Percentiles rank a stretch among this genome's conserved stretches.
Evolutionary conservation across 768 basidiomycete genomes (phyloP).

Genomic region (Dacryopinax spathularia): DNA sequence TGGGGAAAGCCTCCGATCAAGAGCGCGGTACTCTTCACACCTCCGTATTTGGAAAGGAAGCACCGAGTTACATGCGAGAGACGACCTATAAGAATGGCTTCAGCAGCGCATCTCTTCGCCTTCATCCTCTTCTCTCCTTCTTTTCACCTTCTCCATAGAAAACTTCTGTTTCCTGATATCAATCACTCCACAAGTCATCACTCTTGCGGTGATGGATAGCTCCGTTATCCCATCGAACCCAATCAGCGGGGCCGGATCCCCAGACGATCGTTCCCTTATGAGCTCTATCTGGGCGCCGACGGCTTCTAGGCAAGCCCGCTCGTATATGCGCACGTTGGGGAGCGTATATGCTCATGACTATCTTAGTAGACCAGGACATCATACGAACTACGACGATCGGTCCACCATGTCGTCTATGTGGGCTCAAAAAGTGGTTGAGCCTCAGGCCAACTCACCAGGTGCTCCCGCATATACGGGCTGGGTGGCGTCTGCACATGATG

Average conservation of each 20-base stretch:
- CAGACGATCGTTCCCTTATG: constrained; percentile 1
- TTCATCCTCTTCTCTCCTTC: constrained; percentile 1
- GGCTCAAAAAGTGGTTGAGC: not conserved
- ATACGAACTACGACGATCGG: not conserved
- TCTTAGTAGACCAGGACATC: not conserved
- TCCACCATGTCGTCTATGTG: not conserved
- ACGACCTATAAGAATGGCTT: not conserved
- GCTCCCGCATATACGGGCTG: too few relatives aligned
- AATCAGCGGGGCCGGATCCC: not conserved
- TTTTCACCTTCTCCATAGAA: constrained; percentile 4
- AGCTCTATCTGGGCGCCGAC: constrained; percentile 4
- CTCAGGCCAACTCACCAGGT: too few relatives aligned
- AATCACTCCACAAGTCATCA: not conserved
- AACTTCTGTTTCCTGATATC: not conserved
- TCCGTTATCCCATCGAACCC: constrained; percentile 1
- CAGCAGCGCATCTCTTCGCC: not conserved
- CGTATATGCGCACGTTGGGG: not conserved
- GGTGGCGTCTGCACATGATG: not conserved
- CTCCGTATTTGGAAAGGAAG: not conserved
- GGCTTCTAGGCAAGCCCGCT: not conserved
- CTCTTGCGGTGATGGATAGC: not conserved
- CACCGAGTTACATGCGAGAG: not conserved
- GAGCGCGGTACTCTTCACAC: not conserved
- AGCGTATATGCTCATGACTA: not conserved
- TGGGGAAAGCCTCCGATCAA: constrained; percentile 1